Evolutionary conservation across 2,329 filamentous ascomycete species (phyloP).

Genomic region (Phialemoniopsis sp.): DNA sequence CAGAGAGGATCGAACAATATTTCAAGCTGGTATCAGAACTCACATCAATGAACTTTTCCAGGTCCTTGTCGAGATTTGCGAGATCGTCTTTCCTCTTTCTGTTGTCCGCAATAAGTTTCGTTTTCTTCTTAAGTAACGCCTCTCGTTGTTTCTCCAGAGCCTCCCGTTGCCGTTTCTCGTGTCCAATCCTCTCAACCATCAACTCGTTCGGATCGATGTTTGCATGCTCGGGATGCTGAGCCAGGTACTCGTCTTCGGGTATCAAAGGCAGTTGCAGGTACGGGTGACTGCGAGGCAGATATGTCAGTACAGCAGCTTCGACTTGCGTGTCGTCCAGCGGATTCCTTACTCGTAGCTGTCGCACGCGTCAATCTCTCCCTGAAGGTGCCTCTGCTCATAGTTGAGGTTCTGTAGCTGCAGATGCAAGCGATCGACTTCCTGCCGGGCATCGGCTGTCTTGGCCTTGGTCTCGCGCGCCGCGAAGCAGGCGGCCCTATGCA

Average conservation of each 20-base stretch:
- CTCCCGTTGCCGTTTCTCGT: conserved; percentile 82
- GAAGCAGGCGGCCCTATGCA: conserved; percentile 79
- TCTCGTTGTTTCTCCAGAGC: conserved; percentile 80
- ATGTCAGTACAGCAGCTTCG: neutral
- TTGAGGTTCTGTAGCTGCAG: conserved; percentile 92
- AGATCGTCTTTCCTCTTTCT: conserved; percentile 92
- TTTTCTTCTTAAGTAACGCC: conserved; percentile 64
- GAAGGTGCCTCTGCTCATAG: conserved; percentile 89
- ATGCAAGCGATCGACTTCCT: conserved; percentile 88
- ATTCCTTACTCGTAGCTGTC: conserved; percentile 80
- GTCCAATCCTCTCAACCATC: conserved; percentile 86
- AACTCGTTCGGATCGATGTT: conserved; percentile 71
- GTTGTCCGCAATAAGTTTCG: conserved; percentile 65
- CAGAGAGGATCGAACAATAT: conserved; percentile 6
- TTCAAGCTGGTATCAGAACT: conserved; percentile 24
- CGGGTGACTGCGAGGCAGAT: conserved; percentile 59
- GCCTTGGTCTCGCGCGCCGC: conserved; percentile 81
- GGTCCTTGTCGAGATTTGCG: conserved; percentile 82
- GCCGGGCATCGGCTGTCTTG: conserved; percentile 78
- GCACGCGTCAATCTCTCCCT: conserved; percentile 85
- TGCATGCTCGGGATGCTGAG: conserved; percentile 69
- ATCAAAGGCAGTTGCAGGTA: conserved; percentile 84
- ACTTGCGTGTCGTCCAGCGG: neutral
- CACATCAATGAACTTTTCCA: conserved; percentile 92
- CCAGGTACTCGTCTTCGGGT: conserved; percentile 76